Percentiles rank a stretch among this genome's conserved stretches.
phyloP scores from a whole-genome alignment of 2,329 filamentous ascomycete genomes.

The Penicillium brasilianum region DNA sequence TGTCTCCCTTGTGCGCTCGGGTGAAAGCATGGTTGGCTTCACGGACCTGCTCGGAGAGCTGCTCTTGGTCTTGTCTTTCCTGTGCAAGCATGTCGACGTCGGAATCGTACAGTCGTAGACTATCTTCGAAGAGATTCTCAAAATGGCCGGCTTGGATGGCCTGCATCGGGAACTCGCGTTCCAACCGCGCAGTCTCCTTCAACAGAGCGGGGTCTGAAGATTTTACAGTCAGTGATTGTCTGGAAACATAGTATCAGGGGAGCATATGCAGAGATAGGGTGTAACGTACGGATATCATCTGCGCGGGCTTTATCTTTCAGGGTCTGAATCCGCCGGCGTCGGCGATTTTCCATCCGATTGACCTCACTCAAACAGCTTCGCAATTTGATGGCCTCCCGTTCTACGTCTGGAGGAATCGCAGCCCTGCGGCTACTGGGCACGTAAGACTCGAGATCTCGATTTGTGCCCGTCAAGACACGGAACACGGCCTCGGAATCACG shows the following conservation, averaged over 20 bases:
- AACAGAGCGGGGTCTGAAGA: slow-evolving; percentile 72
- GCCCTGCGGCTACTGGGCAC: slow-evolving; percentile 84
- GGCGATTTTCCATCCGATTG: slow-evolving; percentile 77
- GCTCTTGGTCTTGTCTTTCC: slow-evolving; percentile 77
- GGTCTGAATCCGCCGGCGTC: slow-evolving; percentile 78
- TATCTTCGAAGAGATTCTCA: slow-evolving; percentile 84
- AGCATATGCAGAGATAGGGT: background rate
- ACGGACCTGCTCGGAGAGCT: slow-evolving; percentile 69
- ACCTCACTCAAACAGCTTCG: slow-evolving; percentile 85
- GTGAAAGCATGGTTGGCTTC: slow-evolving; percentile 81
- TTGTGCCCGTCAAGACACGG: slow-evolving; percentile 75
- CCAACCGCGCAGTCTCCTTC: slow-evolving; percentile 79
- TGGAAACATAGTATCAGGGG: background rate
- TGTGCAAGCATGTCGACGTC: slow-evolving; percentile 73
- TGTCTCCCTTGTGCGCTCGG: slow-evolving; percentile 70
- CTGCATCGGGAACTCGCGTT: slow-evolving; percentile 83
- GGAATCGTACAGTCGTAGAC: slow-evolving; percentile 78
- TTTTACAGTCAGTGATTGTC: background rate
- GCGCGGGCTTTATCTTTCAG: slow-evolving; percentile 78
- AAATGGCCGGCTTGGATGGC: slow-evolving; percentile 87
- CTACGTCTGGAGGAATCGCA: slow-evolving; percentile 78
- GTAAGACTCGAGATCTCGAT: slow-evolving; percentile 81
- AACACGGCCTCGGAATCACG: slow-evolving; percentile 76
- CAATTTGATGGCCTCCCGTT: slow-evolving; percentile 76
- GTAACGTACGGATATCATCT: slow-evolving; percentile 76